Base-by-base conservation (phyloP, 108 stramenopile genomes). In the Skeletonema grethae region DNA sequence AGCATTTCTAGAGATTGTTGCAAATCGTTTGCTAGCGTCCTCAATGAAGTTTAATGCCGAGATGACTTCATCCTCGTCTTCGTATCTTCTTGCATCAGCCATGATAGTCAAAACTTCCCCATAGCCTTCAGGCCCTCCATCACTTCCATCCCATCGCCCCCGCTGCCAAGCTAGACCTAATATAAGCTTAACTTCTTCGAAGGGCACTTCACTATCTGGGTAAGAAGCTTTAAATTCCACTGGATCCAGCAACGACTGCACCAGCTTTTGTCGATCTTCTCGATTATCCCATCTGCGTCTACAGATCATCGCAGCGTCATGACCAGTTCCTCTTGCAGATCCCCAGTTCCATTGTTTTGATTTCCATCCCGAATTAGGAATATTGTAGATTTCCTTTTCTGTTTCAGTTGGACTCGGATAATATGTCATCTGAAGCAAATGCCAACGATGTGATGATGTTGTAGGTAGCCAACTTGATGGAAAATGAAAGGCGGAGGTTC, bases 291-390 rank as follows among this genome's bases (percentile, higher is more conserved):
- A 90, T 32, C 72, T 67, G n/a, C 71, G 75, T 32, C 92, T 78
- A 65, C 92, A 90, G 57, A 94, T 88, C 9, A 69, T 61, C 7
- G 92, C 92, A 70, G 90, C 90, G 56, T 94, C 92, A 62, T 91
- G 92, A 28, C 90, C 92, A 9, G 92, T 94, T 15, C 92, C 90
- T 22, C 32, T 57, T 5, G 88, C 92, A 60, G 55, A 89, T 32
- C 92, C 92, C 92, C 92, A 94, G 48, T 90, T 89, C 92, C 92
- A 94, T 38, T 80, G 30, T 2, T 84, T 65, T 4, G 87, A 87
- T 20, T 67, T 82, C 92, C 92, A 94, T 10, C 88, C 87, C 7
- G 87, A 86, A 60, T 85, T 74, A 25, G 84, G 81, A 28, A 94
- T 80, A 48, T 75, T 84, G 71, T 90, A 94, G 6, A 94, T 80